These are phyloP conservation scores for Colletotrichum endophyticum DNA, from an alignment of 2,329 filamentous ascomycete species.

Conservation along the genomic window DNA sequence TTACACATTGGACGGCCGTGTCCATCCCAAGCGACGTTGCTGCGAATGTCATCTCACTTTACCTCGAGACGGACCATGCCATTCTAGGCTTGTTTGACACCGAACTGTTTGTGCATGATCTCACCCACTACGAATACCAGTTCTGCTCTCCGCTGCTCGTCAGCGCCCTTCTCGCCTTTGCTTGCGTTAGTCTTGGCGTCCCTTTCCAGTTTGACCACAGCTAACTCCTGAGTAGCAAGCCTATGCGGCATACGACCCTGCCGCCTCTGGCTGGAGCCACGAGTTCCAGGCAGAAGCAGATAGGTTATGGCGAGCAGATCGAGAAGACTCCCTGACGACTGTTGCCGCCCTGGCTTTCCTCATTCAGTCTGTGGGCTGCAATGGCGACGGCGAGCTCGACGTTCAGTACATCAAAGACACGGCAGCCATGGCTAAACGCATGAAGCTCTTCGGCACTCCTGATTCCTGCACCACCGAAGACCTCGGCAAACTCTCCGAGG, in stretches of 20 bases:
- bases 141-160: conserved; percentile 41
- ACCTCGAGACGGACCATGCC: conserved; percentile 42
- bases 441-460: conserved; percentile 13
- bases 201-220: not conserved
- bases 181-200: conserved; percentile 32
- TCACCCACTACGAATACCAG: conserved; percentile 25
- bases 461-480: not conserved
- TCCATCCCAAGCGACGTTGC: conserved; percentile 32
- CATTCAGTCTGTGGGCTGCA: conserved; percentile 10
- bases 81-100: conserved; percentile 40
- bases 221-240: conserved; percentile 3
- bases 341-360: conserved; percentile 6
- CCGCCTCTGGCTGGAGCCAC: conserved; percentile 11
- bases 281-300: conserved; percentile 10
- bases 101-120: conserved; percentile 35
- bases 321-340: conserved; percentile 5
- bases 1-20: conserved; percentile 39
- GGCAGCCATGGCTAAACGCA: conserved; percentile 5
- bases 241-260: not conserved
- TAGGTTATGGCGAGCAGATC: conserved; percentile 9
- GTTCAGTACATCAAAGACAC: conserved; percentile 12
- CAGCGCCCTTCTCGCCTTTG: conserved; percentile 37
- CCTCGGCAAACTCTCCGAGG: not conserved
- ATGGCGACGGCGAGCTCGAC: conserved; percentile 13
- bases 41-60: conserved; percentile 36